These are phyloP conservation scores for Rhodomyrtus psidioides DNA, from an alignment of 441 rosid genomes.

Conservation along the genomic window DNA sequence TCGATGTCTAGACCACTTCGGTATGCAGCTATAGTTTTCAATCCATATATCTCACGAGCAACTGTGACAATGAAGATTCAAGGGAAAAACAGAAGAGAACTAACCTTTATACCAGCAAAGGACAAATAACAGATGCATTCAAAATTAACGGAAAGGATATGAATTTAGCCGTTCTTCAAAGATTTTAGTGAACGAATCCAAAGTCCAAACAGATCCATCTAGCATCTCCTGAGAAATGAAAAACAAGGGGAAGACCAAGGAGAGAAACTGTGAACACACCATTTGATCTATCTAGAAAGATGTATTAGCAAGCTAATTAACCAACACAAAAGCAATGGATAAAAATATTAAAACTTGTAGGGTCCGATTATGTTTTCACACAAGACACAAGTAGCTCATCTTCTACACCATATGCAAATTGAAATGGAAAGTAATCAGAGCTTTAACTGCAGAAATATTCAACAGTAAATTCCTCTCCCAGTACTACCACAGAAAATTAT, in stretches of 20 bases:
- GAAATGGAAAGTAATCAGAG: too few relatives aligned
- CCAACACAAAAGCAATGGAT: background rate
- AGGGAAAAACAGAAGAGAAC: slow-evolving; percentile 30
- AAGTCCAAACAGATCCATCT: slow-evolving; percentile 50
- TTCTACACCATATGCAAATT: too few relatives aligned
- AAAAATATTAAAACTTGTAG: too few relatives aligned
- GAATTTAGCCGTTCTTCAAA: slow-evolving; percentile 51
- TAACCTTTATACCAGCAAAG: background rate
- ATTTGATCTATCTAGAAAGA: background rate
- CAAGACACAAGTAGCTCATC: too few relatives aligned
- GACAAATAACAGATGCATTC: background rate
- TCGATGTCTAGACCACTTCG: slow-evolving; percentile 84
- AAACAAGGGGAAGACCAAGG: background rate
- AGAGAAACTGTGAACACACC: background rate
- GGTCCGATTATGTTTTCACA: too few relatives aligned
- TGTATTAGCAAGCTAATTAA: too few relatives aligned
- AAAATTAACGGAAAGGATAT: slow-evolving; percentile 61
- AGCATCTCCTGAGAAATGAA: slow-evolving; percentile 28
- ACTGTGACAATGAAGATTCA: slow-evolving; percentile 36
- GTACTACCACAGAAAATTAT: background rate
- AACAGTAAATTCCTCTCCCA: too few relatives aligned
- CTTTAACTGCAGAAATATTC: too few relatives aligned
- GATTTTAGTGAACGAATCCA: slow-evolving; percentile 50
- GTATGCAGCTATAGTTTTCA: slow-evolving; percentile 91
- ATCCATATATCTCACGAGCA: slow-evolving; percentile 51